phyloP scores from a whole-genome alignment of 2,329 filamentous ascomycete species.

The Monosporascus sp. region DNA sequence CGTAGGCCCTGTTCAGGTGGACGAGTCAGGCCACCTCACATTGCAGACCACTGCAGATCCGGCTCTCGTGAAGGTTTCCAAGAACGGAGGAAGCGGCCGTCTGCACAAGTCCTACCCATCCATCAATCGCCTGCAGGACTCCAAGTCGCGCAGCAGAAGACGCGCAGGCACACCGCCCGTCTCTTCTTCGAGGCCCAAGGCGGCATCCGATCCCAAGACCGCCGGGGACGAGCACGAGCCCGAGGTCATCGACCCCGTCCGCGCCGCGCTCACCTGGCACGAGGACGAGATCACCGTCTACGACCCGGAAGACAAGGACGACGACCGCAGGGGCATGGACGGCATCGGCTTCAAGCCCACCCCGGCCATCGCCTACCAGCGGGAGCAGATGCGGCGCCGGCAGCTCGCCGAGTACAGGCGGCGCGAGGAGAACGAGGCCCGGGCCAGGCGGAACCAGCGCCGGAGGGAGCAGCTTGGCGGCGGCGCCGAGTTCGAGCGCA shows the following conservation, averaged over 20 bases:
- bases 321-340: conserved; percentile 63
- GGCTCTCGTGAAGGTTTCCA: conserved; percentile 9
- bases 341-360: conserved; percentile 63
- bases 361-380: conserved; percentile 52
- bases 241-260: conserved; percentile 44
- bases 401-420: conserved; percentile 59
- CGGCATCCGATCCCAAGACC: conserved; percentile 10
- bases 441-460: conserved; percentile 48
- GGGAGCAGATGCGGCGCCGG: conserved; percentile 50
- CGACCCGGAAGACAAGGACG: conserved; percentile 58
- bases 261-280: conserved; percentile 60
- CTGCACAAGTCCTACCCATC: conserved; percentile 32
- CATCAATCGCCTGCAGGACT: conserved; percentile 33
- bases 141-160: conserved; percentile 28
- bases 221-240: conserved; percentile 28
- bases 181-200: conserved; percentile 14
- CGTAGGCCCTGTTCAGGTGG: conserved; percentile 8
- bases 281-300: conserved; percentile 64
- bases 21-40: conserved; percentile 9
- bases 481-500: conserved; percentile 18
- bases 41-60: conserved; percentile 19
- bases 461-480: conserved; percentile 32
- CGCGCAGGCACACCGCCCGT: conserved; percentile 22
- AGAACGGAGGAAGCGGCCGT: conserved; percentile 11
- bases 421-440: conserved; percentile 55